Percentiles rank a stretch among this genome's conserved stretches.
Conservation (phyloP, 2,329 filamentous ascomycete species). For the Zasmidium cellare region DNA sequence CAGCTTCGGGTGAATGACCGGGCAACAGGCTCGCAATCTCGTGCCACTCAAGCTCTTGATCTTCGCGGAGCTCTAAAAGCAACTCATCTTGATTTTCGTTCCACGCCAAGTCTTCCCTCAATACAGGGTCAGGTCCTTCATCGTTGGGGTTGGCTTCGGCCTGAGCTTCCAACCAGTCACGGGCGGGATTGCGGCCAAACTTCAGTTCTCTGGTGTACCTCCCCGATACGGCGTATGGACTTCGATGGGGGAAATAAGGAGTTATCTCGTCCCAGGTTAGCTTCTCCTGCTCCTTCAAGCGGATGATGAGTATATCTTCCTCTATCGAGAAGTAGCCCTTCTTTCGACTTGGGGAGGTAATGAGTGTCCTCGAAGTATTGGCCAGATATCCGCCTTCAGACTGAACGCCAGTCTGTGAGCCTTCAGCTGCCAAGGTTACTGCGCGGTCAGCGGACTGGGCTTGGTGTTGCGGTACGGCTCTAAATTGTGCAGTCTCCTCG, state of each 20-base stretch:
- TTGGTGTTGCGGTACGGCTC: no score
- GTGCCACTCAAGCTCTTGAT: slow-evolving; percentile 30
- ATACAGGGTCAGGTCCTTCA: background rate
- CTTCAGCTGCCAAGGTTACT: no score
- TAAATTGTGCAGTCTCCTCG: no score
- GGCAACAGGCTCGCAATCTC: slow-evolving; percentile 23
- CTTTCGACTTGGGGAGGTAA: slow-evolving; percentile 1
- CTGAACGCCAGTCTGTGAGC: no score
- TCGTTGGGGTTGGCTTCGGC: background rate
- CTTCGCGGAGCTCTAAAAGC: slow-evolving; percentile 34
- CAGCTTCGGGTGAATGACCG: slow-evolving; percentile 11
- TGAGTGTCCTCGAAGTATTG: slow-evolving; percentile 19
- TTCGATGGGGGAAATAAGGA: slow-evolving; percentile 27
- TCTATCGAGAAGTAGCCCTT: slow-evolving; percentile 4
- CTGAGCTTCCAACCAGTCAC: slow-evolving; percentile 7
- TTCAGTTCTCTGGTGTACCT: slow-evolving; percentile 17
- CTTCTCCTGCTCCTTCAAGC: slow-evolving; percentile 41
- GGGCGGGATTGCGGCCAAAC: background rate
- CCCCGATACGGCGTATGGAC: slow-evolving; percentile 19
- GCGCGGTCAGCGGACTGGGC: no score
- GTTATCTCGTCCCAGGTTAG: slow-evolving; percentile 38
- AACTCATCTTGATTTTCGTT: slow-evolving; percentile 37
- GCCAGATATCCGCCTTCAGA: slow-evolving; percentile 11
- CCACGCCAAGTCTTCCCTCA: slow-evolving; percentile 23
- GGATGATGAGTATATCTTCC: slow-evolving; percentile 36